Base-by-base conservation (phyloP, 176 grass and related monocot species). In the Raddia distichophylla region DNA sequence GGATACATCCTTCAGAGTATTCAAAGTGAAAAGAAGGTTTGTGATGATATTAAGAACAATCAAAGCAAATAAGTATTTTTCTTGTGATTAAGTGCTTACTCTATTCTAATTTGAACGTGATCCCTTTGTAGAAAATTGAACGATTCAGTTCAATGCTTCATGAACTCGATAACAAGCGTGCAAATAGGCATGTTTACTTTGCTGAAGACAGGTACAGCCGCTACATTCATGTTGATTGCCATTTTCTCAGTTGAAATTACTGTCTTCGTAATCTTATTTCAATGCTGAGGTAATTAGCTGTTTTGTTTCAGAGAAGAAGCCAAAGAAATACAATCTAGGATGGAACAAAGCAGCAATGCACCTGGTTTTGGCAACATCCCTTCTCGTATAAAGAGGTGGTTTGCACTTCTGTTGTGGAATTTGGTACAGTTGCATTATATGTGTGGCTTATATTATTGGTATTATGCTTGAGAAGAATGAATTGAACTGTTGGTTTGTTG, bases 11-110 rank as follows among this genome's bases (percentile, higher is more conserved):
- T 91, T 71, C 89, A 93, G 84, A 82, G 85, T 59, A 12, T 95
- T 80, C 96, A 93, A 72, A 91, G 87, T 81, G 93, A 93, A 88
- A 99, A 95, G 77, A 95, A 95, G 89, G 96, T 99, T 20, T 61
- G 55, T 43, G 72, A 51, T 64, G 55, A 76, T 46, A 22, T 78
- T 81, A 1, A 35, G 22, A 70, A 17, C 61, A 19, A 83, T 71
- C 3, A 14, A 54, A 82, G 37, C 12, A 80, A 80, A 75, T 56
- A 54, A 13, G 3, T 22, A 22, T 13, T 73, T 61, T 58, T 78
- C 11, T 32, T 60, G 49, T 76, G 34, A 19, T 60, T 53, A 46
- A 60, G 40, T 75, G 1, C 11, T 49, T 40, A 43, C 69, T 75
- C 27, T 17, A 40, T 44, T 71, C 49, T 74, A 69, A 73, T 47